A percentile compares a stretch with the other conserved stretches of the same genome.
Evolutionary conservation across 768 basidiomycete species (phyloP).

Genomic region (Coprinellus micaceus): DNA sequence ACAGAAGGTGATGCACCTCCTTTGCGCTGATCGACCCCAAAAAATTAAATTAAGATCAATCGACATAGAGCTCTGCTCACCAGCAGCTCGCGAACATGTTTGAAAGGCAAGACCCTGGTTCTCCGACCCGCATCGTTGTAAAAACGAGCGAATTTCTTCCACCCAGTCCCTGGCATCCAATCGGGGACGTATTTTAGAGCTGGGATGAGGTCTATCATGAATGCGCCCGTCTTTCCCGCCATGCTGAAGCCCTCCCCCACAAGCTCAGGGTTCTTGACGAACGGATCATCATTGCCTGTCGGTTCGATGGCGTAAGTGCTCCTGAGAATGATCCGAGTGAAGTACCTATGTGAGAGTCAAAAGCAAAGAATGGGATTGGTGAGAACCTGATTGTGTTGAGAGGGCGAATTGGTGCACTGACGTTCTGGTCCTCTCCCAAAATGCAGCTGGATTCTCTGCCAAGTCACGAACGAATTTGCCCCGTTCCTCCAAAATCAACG

Average conservation of each 20-base stretch:
- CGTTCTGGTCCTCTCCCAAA: neutral
- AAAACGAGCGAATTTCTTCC: constrained; percentile 38
- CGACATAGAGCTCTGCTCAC: neutral
- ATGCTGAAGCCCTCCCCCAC: neutral
- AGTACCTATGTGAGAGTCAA: neutral
- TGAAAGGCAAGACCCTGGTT: neutral
- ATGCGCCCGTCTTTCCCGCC: constrained; percentile 7
- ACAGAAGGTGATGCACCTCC: constrained; percentile 16
- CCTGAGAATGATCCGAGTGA: constrained; percentile 4
- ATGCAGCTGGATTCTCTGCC: neutral
- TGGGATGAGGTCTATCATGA: constrained; percentile 15
- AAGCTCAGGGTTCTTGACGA: constrained; percentile 12
- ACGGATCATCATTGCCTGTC: neutral
- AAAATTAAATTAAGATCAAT: neutral
- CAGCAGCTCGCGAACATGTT: neutral
- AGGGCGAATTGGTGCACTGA: neutral
- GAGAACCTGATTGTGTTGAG: neutral
- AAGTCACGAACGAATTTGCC: neutral
- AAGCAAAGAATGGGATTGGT: neutral
- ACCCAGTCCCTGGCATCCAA: constrained; percentile 48
- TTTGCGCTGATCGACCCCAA: constrained; percentile 7
- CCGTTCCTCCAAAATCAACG: neutral
- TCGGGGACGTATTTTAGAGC: constrained; percentile 40
- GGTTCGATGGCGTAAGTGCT: constrained; percentile 5
- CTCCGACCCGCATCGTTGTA: constrained; percentile 18